Evolutionary conservation across 768 basidiomycete species (phyloP), one percentile per base, ranked within the genome.

Genomic region (Infundibulicybe gibba): DNA sequence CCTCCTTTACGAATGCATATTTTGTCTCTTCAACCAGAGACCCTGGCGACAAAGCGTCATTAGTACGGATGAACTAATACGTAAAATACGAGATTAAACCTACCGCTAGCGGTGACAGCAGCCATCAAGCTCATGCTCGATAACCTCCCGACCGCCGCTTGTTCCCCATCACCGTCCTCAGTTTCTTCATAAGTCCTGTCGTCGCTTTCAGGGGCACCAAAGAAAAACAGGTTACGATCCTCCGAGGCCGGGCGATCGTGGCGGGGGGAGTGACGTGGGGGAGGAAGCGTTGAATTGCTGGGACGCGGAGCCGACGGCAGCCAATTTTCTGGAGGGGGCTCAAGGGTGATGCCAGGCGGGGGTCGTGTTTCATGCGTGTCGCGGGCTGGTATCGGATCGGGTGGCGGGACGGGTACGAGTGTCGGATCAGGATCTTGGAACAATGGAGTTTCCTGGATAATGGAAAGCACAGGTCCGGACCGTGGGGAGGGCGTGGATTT

Each of bases 51-150:
- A 38, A 38, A n/a, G 6, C 15, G 16, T 45, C 25, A 45, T 19
- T 17, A 15, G 44, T 21, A 8, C 35, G 11, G 35, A 48, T 32
- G 43, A 12, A 42, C 14, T 6, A 35, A 34, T 44, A 47, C 41
- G 12, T 40, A 48, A 47, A 30, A 20, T 25, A 25, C 25, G 8
- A 53, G 31, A 39, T 42, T 50, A 49, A 43, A 70, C 76, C 60
- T 61, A 88, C 86, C 85, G 51, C 81, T 83, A 20, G 91, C 89
- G 25, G 87, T 80, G 11, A 93, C 82, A 6, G 90, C 84, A 33
- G 93, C 93, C 71, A 95, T 89, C 43, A 97, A 69, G 60, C 90
- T 91, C 92, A 97, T 93, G 56, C 91, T 91, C 4, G 90, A 89
- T 41, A 95, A 71, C 48, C 92, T 77, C 5, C 94, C 94, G 15